Conservation (phyloP, 768 basidiomycete species). For the Lactifluus volemus region DNA sequence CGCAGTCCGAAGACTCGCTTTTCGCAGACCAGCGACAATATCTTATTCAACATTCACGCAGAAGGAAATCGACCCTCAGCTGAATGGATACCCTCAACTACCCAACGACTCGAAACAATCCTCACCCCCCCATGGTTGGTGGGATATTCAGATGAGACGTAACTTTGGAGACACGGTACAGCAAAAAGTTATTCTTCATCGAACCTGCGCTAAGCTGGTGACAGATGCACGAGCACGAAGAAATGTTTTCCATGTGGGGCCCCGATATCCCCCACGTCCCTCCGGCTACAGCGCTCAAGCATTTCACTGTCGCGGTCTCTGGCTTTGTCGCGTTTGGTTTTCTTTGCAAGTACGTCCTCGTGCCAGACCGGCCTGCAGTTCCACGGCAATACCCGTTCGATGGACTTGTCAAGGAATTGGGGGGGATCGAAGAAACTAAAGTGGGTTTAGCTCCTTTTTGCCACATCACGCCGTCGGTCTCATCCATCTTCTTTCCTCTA, state of each 20-base stretch:
- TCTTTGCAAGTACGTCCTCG: slow-evolving; percentile 43
- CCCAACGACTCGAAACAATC: slow-evolving; percentile 59
- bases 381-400: slow-evolving; percentile 71
- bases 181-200: slow-evolving; percentile 14
- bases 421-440: slow-evolving; percentile 72
- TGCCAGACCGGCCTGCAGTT: slow-evolving; percentile 55
- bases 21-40: slow-evolving; percentile 11
- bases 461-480: background rate
- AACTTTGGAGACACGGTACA: slow-evolving; percentile 75
- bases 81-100: slow-evolving; percentile 65
- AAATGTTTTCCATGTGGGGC: slow-evolving; percentile 81
- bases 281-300: slow-evolving; percentile 51
- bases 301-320: slow-evolving; percentile 51
- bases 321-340: slow-evolving; percentile 60
- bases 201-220: slow-evolving; percentile 1
- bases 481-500: slow-evolving; percentile 16
- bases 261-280: slow-evolving; percentile 62
- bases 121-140: slow-evolving; percentile 60
- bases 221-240: slow-evolving; percentile 75
- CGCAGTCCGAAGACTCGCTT: background rate
- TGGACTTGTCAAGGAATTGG: slow-evolving; percentile 69
- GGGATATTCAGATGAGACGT: slow-evolving; percentile 65
- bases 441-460: slow-evolving; percentile 31
- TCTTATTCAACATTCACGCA: slow-evolving; percentile 23
- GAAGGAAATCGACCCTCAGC: slow-evolving; percentile 51